phyloP scores from a whole-genome alignment of 2,329 filamentous ascomycete genomes.

The Thelonectria blattea region DNA sequence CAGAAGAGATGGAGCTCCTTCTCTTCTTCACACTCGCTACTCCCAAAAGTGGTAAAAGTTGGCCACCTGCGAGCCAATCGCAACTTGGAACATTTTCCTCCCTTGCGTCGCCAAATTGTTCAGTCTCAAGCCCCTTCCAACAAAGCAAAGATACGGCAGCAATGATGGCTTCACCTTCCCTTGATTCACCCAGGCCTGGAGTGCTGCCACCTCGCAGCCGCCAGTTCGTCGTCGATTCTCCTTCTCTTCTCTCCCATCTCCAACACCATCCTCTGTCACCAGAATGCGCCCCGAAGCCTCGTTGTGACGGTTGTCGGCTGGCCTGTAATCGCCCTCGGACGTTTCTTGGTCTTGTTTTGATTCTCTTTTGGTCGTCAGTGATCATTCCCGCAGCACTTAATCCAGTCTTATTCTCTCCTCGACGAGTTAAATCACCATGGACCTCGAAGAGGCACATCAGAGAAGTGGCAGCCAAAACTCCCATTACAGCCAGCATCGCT shows the following conservation, averaged over 20 bases:
- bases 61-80: background rate
- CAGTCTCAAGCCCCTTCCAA: background rate
- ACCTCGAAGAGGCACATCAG: conserved; percentile 35
- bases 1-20: background rate
- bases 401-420: conserved; percentile 21
- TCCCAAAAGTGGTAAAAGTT: background rate
- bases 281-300: conserved; percentile 26
- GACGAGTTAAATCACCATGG: conserved; percentile 36
- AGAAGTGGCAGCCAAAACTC: conserved; percentile 51
- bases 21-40: background rate
- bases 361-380: conserved; percentile 25
- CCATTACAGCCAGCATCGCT: conserved; percentile 42
- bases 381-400: conserved; percentile 30
- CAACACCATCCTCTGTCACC: conserved; percentile 15
- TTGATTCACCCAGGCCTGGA: background rate
- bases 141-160: background rate
- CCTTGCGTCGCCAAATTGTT: background rate
- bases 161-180: background rate
- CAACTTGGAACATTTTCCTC: background rate
- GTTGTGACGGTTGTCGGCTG: conserved; percentile 29
- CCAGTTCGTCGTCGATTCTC: background rate
- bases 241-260: background rate
- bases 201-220: background rate
- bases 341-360: conserved; percentile 31
- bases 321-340: conserved; percentile 26